These are phyloP conservation scores for Saturnispora zaruensis DNA, from an alignment of 805 yeast genomes.

Conservation along the genomic window DNA sequence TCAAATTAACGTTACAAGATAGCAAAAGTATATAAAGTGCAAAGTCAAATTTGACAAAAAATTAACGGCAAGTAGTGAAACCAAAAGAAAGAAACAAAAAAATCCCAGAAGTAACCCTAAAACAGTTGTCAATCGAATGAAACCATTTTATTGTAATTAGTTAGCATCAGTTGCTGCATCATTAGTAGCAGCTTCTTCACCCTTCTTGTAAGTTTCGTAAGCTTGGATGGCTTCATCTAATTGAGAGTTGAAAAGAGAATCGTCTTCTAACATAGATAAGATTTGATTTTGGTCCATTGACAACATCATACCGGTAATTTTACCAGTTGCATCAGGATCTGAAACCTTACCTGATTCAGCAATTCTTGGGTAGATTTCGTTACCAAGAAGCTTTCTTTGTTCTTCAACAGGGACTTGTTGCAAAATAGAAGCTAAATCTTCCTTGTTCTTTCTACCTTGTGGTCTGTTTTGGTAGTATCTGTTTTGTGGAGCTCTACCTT, in stretches of 20 bases:
- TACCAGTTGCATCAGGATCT: conserved; percentile 94
- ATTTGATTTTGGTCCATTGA: conserved; percentile 92
- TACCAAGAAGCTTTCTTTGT: conserved; percentile 97
- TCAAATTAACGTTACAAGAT: conserved; percentile 1
- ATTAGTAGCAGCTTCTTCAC: conserved; percentile 29
- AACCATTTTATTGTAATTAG: conserved; percentile 1
- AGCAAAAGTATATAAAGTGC: conserved; percentile 2
- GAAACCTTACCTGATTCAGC: conserved; percentile 78
- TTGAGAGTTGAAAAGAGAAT: conserved; percentile 79
- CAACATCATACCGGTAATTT: conserved; percentile 97
- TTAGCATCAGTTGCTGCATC: conserved; percentile 13
- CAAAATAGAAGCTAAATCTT: conserved; percentile 48
- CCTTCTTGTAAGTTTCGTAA: conserved; percentile 78
- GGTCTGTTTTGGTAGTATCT: conserved; percentile 41
- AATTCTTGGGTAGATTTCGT: conserved; percentile 90
- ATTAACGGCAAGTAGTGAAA: conserved; percentile 2
- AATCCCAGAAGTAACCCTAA: not conserved
- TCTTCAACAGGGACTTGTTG: conserved; percentile 72
- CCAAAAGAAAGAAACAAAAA: conserved; percentile 2
- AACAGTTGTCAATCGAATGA: conserved; percentile 5
- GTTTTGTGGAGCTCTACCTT: conserved; percentile 39
- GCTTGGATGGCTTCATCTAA: conserved; percentile 93
- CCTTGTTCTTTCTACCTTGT: conserved; percentile 22
- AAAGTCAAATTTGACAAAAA: conserved; percentile 2
- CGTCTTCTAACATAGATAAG: conserved; percentile 81